These are phyloP conservation scores for Solanum pimpinellifolium DNA, from an alignment of 257 asterid species.

Conservation along the genomic window DNA sequence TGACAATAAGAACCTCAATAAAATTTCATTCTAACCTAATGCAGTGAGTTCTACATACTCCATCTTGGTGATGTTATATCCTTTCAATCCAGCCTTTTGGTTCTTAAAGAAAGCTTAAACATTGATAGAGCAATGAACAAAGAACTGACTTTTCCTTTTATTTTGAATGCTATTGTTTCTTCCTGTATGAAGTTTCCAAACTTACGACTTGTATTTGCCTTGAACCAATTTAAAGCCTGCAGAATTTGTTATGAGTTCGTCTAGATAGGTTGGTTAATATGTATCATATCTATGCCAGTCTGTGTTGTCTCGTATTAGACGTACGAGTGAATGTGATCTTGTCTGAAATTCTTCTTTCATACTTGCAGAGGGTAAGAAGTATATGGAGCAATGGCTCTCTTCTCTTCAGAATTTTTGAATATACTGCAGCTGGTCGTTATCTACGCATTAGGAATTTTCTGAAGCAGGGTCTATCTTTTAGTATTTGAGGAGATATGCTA, in stretches of 20 bases:
- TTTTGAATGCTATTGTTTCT: not conserved
- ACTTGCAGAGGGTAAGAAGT: constrained; percentile 51
- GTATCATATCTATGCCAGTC: not conserved
- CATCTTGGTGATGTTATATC: not conserved
- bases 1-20: not conserved
- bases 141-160: not conserved
- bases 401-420: constrained; percentile 67
- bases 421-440: not conserved
- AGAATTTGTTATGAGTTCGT: not conserved
- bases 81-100: not conserved
- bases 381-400: constrained; percentile 78
- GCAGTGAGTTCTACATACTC: not conserved
- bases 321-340: not conserved
- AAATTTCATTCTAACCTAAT: not conserved
- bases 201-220: not conserved
- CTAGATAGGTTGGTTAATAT: not conserved
- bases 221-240: not conserved
- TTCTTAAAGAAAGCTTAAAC: not conserved
- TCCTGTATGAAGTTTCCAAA: not conserved
- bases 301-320: not conserved
- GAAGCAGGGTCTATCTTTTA: not conserved
- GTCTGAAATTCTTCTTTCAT: not conserved
- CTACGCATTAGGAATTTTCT: constrained; percentile 1
- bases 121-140: not conserved
- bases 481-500: constrained; percentile 1